Percentiles rank a stretch among this genome's conserved stretches.
Evolutionary conservation across 148 eudicot genomes (phyloP).

Genomic region (Rhododendron molle): DNA sequence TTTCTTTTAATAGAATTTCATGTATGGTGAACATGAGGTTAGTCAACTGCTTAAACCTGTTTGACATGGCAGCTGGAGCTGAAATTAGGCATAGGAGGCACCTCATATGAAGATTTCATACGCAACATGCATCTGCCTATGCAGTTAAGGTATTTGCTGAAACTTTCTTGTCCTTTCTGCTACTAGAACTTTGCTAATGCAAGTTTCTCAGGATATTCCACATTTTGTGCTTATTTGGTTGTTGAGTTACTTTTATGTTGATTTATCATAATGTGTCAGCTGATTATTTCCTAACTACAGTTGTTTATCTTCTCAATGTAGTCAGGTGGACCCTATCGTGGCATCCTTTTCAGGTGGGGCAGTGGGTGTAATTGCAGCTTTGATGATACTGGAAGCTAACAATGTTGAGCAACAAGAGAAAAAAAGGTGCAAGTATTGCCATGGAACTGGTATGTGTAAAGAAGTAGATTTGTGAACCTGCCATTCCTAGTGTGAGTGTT

Average conservation of each 20-base stretch:
- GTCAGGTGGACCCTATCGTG: conserved; percentile 97
- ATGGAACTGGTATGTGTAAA: conserved; percentile 68
- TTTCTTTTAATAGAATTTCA: neutral
- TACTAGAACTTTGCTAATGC: neutral
- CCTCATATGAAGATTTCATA: conserved; percentile 85
- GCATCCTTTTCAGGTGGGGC: conserved; percentile 97
- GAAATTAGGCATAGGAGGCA: conserved; percentile 87
- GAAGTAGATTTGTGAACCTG: neutral
- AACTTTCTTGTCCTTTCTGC: neutral
- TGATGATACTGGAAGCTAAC: conserved; percentile 85
- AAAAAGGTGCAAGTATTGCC: conserved; percentile 95
- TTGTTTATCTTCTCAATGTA: conserved; percentile 24
- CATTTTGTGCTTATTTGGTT: neutral
- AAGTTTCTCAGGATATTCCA: neutral
- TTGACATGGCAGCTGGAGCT: conserved; percentile 69
- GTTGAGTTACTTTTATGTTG: neutral
- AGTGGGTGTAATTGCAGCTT: conserved; percentile 91
- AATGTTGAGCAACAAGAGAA: conserved; percentile 92
- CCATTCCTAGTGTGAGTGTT: neutral
- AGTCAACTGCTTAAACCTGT: neutral
- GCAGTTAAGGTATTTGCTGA: conserved; percentile 62
- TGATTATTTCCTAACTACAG: neutral
- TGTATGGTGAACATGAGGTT: neutral
- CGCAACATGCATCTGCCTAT: conserved; percentile 74
- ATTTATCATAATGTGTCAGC: neutral